Conservation (phyloP, 495 filamentous ascomycete genomes). For the Hypoxylon lienhwacheense region DNA sequence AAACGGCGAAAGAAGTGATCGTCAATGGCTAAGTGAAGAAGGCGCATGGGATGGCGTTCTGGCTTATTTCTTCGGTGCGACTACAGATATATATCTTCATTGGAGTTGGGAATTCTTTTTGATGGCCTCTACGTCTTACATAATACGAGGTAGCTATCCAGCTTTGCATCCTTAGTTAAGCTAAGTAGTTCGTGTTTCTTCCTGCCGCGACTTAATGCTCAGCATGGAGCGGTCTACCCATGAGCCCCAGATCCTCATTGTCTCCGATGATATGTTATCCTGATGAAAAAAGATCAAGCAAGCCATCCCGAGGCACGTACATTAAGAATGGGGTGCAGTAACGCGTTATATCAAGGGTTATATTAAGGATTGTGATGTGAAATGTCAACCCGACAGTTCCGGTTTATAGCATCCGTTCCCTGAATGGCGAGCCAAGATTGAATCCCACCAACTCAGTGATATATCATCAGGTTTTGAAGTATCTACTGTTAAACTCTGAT, state of each 20-base stretch:
- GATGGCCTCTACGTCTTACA: constrained; percentile 13
- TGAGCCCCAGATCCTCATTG: constrained; percentile 29
- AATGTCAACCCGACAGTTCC: constrained; percentile 31
- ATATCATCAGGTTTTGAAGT: too few species aligned
- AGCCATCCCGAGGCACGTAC: constrained; percentile 33
- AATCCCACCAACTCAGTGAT: too few species aligned
- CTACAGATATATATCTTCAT: constrained; percentile 1
- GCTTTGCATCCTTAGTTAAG: not conserved
- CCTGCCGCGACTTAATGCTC: constrained; percentile 24
- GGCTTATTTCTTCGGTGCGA: constrained; percentile 12
- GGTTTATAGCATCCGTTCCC: too few species aligned
- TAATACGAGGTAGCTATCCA: too few species aligned
- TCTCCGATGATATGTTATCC: constrained; percentile 33
- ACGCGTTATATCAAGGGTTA: not conserved
- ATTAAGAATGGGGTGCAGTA: constrained; percentile 31
- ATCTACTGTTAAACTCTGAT: too few species aligned
- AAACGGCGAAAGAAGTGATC: constrained; percentile 35
- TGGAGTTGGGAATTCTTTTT: constrained; percentile 33
- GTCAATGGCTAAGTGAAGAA: not conserved
- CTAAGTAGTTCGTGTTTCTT: not conserved
- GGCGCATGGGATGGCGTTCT: constrained; percentile 25
- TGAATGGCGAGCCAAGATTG: too few species aligned
- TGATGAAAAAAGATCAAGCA: constrained; percentile 34
- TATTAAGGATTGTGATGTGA: not conserved
- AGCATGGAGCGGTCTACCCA: constrained; percentile 27